Evolutionary conservation across 2,329 filamentous ascomycete genomes (phyloP), one percentile per base, ranked within the genome.

Genomic region (Colletotrichum tamarilloi): DNA sequence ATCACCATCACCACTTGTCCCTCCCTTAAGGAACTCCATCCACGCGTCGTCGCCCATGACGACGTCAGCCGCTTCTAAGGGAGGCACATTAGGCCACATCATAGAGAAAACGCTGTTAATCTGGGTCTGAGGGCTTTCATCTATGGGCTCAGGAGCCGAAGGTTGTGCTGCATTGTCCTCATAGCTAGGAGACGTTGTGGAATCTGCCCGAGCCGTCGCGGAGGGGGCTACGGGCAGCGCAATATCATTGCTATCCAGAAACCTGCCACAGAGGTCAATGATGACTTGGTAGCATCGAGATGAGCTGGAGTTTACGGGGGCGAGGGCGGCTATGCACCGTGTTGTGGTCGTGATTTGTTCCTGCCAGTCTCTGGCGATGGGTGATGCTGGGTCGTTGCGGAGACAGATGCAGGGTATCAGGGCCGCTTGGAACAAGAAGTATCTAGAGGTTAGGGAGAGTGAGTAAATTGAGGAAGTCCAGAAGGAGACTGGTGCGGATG

Each of bases 351-450:
- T 76, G 52, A 87, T 82, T 70, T 87, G 85, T 2, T 77, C 74
- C 9, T 82, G 80, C 85, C 85, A 87, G 67, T 81, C 81, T 1
- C 77, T 53, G 8, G 83, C 83, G 11, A 81, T 75, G 2, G 78
- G 68, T 1, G 84, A 82, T 7, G 76, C 75, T 0, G 85, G 84
- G 5, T 84, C 78, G 66, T 85, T 86, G 6, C 85, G 83, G 2
- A 87, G 80, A 68, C 85, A 87, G 12, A 87, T 83, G 58, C 82
- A 84, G 1, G 85, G 86, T 11, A 88, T 87, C 19, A 88, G 77
- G 2, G 83, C 84, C 0, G 86, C 85, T 68, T 87, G 86, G 67
- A 88, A 88, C 5, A 87, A 79, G 69, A 87, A 87, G 75, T 86
- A 87, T 52, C 85, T 82, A 22, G 1, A 42, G 38, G 14, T 42